These are phyloP conservation scores for Arthrinium phaeospermum DNA, from an alignment of 2,329 filamentous ascomycete species.

Conservation along the genomic window DNA sequence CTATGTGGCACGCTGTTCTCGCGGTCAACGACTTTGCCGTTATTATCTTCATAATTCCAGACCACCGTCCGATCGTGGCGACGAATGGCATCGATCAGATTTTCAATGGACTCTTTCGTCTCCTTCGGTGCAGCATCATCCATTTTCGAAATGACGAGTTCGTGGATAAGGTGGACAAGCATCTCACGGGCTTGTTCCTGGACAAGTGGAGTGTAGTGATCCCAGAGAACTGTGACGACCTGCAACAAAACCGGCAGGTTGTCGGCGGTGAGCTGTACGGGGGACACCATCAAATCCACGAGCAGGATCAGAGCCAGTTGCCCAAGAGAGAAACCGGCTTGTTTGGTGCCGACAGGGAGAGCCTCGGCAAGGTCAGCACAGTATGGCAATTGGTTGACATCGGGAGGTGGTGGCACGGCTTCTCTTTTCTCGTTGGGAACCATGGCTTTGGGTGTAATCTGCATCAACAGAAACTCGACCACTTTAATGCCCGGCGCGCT, in stretches of 20 bases:
- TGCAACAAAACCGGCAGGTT: conserved; percentile 87
- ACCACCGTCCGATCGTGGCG: conserved; percentile 83
- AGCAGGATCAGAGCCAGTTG: conserved; percentile 92
- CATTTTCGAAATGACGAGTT: conserved; percentile 82
- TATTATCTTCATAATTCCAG: conserved; percentile 94
- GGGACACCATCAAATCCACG: conserved; percentile 95
- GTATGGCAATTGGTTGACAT: conserved; percentile 80
- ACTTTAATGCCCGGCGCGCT: conserved; percentile 83
- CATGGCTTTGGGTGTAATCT: conserved; percentile 96
- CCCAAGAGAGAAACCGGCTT: conserved; percentile 88
- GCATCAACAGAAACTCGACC: conserved; percentile 88
- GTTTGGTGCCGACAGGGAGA: conserved; percentile 87
- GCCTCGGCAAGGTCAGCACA: conserved; percentile 83
- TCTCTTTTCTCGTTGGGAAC: conserved; percentile 85
- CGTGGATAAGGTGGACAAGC: conserved; percentile 96
- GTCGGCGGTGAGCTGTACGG: conserved; percentile 78
- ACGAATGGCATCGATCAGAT: conserved; percentile 85
- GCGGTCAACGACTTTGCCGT: conserved; percentile 75
- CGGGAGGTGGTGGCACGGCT: conserved; percentile 71
- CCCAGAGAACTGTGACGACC: conserved; percentile 93
- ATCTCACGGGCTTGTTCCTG: conserved; percentile 97
- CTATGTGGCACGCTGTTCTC: conserved; percentile 82
- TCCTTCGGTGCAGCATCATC: conserved; percentile 68
- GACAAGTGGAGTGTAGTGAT: conserved; percentile 93
- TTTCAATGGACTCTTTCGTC: conserved; percentile 79